Conservation (phyloP, 164 flowering plant species). For the Tetracentron sinense region DNA sequence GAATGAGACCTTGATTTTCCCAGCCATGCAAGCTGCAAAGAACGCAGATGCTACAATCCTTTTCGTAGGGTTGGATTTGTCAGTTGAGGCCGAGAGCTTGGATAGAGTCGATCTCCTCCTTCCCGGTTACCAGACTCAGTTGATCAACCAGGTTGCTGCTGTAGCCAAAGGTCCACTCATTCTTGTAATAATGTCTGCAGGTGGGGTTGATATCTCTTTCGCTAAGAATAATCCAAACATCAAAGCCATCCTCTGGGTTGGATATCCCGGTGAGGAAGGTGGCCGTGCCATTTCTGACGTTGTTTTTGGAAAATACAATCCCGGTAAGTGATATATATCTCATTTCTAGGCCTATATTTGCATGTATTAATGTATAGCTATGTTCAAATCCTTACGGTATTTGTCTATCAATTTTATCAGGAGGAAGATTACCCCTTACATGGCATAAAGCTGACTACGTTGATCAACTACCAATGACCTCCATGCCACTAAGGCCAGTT, state of each 20-base stretch:
- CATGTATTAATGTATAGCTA: no score
- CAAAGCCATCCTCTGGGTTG: constrained; percentile 42
- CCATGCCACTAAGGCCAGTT: constrained; percentile 33
- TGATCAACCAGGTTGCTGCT: constrained; percentile 22
- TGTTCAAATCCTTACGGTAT: no score
- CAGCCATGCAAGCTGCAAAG: constrained; percentile 12
- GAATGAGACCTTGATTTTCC: background rate
- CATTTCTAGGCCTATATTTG: background rate
- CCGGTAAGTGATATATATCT: constrained; percentile 26
- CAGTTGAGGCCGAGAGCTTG: constrained; percentile 33
- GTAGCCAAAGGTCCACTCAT: constrained; percentile 31
- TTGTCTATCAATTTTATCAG: constrained; percentile 10
- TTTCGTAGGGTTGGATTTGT: constrained; percentile 39
- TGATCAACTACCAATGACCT: constrained; percentile 36
- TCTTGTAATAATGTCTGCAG: constrained; percentile 34
- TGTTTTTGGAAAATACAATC: constrained; percentile 40
- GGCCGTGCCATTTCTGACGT: constrained; percentile 38
- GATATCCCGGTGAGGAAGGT: constrained; percentile 49
- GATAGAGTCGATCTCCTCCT: constrained; percentile 33
- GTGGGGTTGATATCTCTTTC: constrained; percentile 30
- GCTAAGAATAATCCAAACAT: constrained; percentile 23
- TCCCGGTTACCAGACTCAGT: constrained; percentile 34
- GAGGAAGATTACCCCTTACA: constrained; percentile 43
- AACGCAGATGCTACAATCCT: constrained; percentile 34
- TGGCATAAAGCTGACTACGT: constrained; percentile 29